These are phyloP conservation scores for Dactylella cylindrospora DNA, from an alignment of 2,329 filamentous ascomycete genomes.

Conservation along the genomic window DNA sequence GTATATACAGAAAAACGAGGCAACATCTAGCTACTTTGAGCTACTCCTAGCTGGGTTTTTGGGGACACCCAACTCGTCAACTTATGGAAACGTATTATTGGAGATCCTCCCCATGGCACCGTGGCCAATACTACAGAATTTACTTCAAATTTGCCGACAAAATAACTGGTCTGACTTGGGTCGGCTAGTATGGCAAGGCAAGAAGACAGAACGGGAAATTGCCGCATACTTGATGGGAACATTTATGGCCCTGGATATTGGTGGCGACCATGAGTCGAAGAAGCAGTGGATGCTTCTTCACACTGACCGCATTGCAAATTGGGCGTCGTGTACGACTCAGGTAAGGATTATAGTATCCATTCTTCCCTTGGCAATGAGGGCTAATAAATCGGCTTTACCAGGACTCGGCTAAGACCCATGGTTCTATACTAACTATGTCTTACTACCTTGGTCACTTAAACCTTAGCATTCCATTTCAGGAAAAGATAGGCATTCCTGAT, in stretches of 20 bases:
- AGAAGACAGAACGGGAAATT: conserved; percentile 25
- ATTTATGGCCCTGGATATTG: conserved; percentile 20
- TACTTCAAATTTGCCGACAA: conserved; percentile 14
- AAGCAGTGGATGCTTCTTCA: conserved; percentile 28
- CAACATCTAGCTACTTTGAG: conserved; percentile 20
- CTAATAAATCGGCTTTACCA: background rate
- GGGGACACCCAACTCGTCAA: conserved; percentile 14
- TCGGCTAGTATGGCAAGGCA: conserved; percentile 30
- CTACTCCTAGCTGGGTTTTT: conserved; percentile 15
- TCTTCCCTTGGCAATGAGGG: background rate
- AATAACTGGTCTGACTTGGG: conserved; percentile 34
- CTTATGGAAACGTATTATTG: conserved; percentile 22
- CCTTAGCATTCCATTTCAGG: conserved; percentile 15
- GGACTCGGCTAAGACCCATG: conserved; percentile 35
- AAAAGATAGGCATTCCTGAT: background rate
- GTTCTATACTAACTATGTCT: conserved; percentile 21
- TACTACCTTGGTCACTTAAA: conserved; percentile 28
- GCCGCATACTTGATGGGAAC: conserved; percentile 26
- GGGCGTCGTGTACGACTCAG: conserved; percentile 16
- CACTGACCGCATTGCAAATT: conserved; percentile 12
- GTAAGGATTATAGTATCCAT: conserved; percentile 12
- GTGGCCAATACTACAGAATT: conserved; percentile 24
- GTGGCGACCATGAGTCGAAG: background rate
- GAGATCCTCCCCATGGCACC: conserved; percentile 39
- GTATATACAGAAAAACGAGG: conserved; percentile 20